Conservation (phyloP, 139 green algal species). For the Chlamydomonas sp. region DNA sequence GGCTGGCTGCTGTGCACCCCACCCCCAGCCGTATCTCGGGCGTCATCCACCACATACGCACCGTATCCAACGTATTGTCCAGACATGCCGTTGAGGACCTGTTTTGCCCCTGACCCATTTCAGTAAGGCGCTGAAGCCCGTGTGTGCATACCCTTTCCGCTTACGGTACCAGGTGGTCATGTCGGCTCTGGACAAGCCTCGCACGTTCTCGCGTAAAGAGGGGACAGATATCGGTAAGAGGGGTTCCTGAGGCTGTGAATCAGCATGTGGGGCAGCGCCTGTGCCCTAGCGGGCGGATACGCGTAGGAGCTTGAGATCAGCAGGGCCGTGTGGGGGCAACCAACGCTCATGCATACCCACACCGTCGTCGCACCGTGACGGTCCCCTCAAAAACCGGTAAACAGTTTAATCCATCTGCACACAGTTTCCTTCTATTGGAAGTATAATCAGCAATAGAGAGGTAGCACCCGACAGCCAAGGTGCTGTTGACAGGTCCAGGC, state of each 20-base stretch:
- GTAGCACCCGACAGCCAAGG: too few species aligned
- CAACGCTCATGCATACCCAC: too few species aligned
- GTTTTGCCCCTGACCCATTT: background rate
- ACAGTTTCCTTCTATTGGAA: too few species aligned
- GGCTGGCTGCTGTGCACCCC: background rate
- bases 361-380: too few species aligned
- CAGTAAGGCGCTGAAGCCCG: too few species aligned
- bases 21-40: background rate
- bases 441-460: too few species aligned
- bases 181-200: slow-evolving; percentile 72
- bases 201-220: slow-evolving; percentile 78
- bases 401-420: too few species aligned
- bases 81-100: background rate
- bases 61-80: background rate
- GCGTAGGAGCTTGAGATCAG: background rate
- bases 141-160: background rate
- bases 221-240: slow-evolving; percentile 72
- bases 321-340: background rate
- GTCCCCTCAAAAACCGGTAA: too few species aligned
- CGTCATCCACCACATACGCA: background rate
- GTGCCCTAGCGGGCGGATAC: background rate
- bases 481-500: too few species aligned
- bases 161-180: slow-evolving; percentile 65
- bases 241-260: slow-evolving; percentile 2
- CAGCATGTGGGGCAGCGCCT: slow-evolving; percentile 43